Base-by-base conservation (phyloP, 331 rosid genomes). In the Erythrophleum ivorense region DNA sequence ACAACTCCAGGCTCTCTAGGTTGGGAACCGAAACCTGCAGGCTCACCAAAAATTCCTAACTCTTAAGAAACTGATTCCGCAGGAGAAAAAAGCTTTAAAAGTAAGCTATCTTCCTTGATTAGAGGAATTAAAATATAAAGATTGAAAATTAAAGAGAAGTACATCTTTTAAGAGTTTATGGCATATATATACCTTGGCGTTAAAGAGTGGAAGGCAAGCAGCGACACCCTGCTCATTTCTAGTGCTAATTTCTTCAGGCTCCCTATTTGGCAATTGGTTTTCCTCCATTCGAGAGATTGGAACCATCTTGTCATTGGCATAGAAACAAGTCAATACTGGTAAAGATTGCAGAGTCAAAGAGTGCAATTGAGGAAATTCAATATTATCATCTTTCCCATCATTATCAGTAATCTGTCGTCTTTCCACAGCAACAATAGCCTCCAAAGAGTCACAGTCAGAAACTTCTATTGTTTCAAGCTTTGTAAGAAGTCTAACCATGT, bases 1-100 rank as follows among this genome's bases (percentile, higher is more conserved):
- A 53, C 31, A 84, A 29, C 11, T 84, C 77, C 53, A 74, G 59
- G 38, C 58, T 84, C 62, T 73, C 77, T n/a, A 74, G 63, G 4
- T 55, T 79, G 50, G 84, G 87, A 70, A 79, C 13, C 18, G 59
- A 50, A 68, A 84, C 78, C 87, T 78, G 73, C 62, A 70, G 1
- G 15, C 40, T 11, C 53, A 62, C 38, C 24, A 59, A 40, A 41
- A 48, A 46, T 38, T 48, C 1, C 69, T 6, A 3, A 8, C 68
- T 33, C 3, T 2, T 1, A 12, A 12, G 12, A 6, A 46, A 71
- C 21, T 46, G 4, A 29, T 13, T 14, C 6, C 8, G 12, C 7
- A 55, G 13, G 31, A n/a, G 12, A 55, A 4, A 1, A n/a, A 55
- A 2, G n/a, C 62, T 2, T 7, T 6, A 19, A n/a, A 55, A 55